Conservation (phyloP, 2,329 filamentous ascomycete species). For the Trichoderma semiorbis region DNA sequence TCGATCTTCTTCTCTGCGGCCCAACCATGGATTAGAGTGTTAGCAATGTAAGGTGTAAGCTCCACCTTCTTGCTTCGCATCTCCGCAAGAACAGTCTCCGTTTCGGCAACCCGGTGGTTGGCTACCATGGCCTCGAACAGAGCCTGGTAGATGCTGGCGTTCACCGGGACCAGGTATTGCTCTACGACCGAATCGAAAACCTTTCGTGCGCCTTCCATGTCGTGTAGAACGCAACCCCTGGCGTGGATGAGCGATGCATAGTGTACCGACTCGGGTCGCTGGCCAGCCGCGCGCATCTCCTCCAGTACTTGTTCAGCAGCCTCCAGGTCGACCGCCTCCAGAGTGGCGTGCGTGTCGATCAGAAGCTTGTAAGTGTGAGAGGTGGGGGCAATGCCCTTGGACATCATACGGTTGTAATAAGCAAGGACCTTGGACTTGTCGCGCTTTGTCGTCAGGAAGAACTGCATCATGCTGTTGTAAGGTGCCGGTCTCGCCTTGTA, state of each 20-base stretch:
- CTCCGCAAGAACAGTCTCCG: constrained; percentile 67
- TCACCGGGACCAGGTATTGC: constrained; percentile 63
- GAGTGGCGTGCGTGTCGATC: constrained; percentile 89
- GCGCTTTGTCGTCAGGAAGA: constrained; percentile 95
- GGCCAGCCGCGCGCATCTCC: constrained; percentile 69
- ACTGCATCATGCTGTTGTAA: constrained; percentile 99
- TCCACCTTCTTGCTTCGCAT: constrained; percentile 75
- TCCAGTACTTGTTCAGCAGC: constrained; percentile 82
- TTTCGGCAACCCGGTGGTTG: constrained; percentile 78
- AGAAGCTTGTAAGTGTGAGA: constrained; percentile 97
- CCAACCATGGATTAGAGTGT: constrained; percentile 97
- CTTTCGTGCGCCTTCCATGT: constrained; percentile 76
- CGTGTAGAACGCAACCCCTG: constrained; percentile 88
- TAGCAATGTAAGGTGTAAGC: constrained; percentile 96
- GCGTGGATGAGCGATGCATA: constrained; percentile 95
- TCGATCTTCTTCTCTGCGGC: constrained; percentile 75
- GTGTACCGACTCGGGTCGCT: constrained; percentile 84
- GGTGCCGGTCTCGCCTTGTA: constrained; percentile 97
- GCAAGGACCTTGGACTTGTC: constrained; percentile 89
- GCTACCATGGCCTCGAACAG: constrained; percentile 97
- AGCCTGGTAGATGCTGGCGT: constrained; percentile 89
- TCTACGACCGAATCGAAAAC: constrained; percentile 79
- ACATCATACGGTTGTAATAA: constrained; percentile 94
- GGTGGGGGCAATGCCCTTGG: constrained; percentile 81
- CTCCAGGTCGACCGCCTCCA: constrained; percentile 85